Percentiles rank a stretch among this genome's conserved stretches.
Evolutionary conservation across 2,329 filamentous ascomycete genomes (phyloP).

Genomic region (Whalleya microplaca): DNA sequence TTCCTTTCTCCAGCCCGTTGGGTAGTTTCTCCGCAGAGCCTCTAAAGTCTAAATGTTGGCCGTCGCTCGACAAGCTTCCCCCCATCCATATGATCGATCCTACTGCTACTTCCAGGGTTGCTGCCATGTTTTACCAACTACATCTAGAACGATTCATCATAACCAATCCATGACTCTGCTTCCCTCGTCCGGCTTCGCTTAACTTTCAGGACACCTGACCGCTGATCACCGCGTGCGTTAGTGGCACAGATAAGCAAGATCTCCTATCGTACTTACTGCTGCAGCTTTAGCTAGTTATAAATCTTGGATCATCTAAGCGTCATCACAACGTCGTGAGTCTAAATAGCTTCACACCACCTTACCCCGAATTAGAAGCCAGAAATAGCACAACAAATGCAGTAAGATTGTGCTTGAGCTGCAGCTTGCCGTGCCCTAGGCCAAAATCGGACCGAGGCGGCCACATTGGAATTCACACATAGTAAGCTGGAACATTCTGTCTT

Average conservation of each 20-base stretch:
- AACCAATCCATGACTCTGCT: not conserved
- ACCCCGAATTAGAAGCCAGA: slow-evolving; percentile 7
- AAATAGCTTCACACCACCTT: slow-evolving; percentile 20
- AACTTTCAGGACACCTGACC: slow-evolving; percentile 27
- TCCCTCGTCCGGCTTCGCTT: slow-evolving; percentile 3
- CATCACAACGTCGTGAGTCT: slow-evolving; percentile 25
- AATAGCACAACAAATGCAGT: slow-evolving; percentile 22
- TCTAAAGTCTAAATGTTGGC: slow-evolving; percentile 4
- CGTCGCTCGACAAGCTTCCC: not conserved
- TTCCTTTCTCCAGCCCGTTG: slow-evolving; percentile 18
- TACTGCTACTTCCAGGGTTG: not conserved
- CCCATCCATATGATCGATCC: not conserved
- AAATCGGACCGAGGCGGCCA: slow-evolving; percentile 24
- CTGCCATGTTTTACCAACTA: not conserved
- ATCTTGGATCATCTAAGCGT: slow-evolving; percentile 30
- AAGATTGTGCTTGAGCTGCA: slow-evolving; percentile 22
- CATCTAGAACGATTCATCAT: not conserved
- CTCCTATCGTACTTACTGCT: slow-evolving; percentile 26
- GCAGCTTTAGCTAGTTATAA: slow-evolving; percentile 15
- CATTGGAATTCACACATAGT: slow-evolving; percentile 6
- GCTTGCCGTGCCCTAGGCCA: slow-evolving; percentile 25
- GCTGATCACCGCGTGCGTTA: slow-evolving; percentile 24
- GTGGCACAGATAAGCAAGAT: slow-evolving; percentile 19
- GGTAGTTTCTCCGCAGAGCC: slow-evolving; percentile 28
- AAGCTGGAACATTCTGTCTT: slow-evolving; percentile 14